phyloP scores from a whole-genome alignment of 768 basidiomycete species.

The Termitomyces eurrhizus region DNA sequence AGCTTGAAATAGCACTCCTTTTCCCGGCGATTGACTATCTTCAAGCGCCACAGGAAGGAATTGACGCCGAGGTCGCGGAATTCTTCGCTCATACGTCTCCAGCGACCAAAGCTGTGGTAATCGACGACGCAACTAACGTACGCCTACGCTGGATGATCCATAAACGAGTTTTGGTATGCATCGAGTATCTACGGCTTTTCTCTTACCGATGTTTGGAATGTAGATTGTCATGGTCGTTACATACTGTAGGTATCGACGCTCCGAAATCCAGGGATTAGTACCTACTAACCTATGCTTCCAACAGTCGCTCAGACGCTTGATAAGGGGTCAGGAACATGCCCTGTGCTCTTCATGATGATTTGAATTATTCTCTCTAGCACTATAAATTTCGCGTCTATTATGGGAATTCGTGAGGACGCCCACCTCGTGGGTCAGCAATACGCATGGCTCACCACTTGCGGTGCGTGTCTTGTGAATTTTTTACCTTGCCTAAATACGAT shows the following conservation, averaged over 20 bases:
- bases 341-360: not conserved
- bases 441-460: conserved; percentile 44
- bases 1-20: not conserved
- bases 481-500: not conserved
- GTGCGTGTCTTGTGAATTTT: conserved; percentile 20
- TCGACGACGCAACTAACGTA: conserved; percentile 38
- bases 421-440: conserved; percentile 47
- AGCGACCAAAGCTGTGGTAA: conserved; percentile 25
- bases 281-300: not conserved
- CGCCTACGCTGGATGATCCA: conserved; percentile 44
- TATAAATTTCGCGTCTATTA: conserved; percentile 43
- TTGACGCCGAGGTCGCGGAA: conserved; percentile 42
- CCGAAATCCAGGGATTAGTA: not conserved
- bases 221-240: conserved; percentile 43
- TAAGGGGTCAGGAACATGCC: conserved; percentile 33
- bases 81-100: conserved; percentile 33
- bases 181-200: not conserved
- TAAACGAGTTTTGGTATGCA: conserved; percentile 36
- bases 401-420: conserved; percentile 42
- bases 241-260: conserved; percentile 31
- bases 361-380: conserved; percentile 23
- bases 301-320: conserved; percentile 42
- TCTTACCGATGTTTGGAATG: not conserved
- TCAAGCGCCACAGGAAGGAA: conserved; percentile 24
- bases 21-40: not conserved